A percentile compares a stretch with the other conserved stretches of the same genome.
phyloP scores from a whole-genome alignment of 352 stramenopile species.

The Globisporangium parvum region DNA sequence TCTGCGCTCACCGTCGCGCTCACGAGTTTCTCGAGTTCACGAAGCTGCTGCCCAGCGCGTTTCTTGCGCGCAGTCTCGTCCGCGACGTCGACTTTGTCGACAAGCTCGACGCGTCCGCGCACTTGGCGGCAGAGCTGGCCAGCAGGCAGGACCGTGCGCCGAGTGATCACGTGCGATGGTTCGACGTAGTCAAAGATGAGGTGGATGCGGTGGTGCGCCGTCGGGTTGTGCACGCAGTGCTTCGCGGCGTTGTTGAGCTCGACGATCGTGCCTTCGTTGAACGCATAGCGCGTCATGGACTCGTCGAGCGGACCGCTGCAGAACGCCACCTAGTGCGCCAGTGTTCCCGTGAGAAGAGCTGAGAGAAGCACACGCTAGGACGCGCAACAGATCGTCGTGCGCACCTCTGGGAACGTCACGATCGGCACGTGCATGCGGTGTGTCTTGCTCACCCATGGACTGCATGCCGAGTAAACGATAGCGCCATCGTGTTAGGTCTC shows the following conservation, averaged over 20 bases:
- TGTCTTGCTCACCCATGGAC: slow-evolving; percentile 88
- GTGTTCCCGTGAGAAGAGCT: neutral
- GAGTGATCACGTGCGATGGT: slow-evolving; percentile 13
- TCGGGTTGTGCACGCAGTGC: slow-evolving; percentile 89
- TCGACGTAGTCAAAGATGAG: slow-evolving; percentile 97
- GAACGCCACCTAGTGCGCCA: slow-evolving; percentile 31
- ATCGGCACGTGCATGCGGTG: slow-evolving; percentile 94
- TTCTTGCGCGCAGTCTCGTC: slow-evolving; percentile 18
- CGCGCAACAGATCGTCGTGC: neutral
- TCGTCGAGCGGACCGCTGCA: slow-evolving; percentile 50
- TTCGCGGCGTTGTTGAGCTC: slow-evolving; percentile 98
- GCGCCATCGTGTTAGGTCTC: neutral
- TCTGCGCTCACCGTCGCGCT: slow-evolving; percentile 14
- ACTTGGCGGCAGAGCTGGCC: slow-evolving; percentile 47
- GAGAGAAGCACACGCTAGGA: neutral
- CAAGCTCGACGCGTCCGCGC: slow-evolving; percentile 44
- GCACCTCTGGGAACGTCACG: slow-evolving; percentile 58
- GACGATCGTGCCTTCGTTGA: slow-evolving; percentile 89
- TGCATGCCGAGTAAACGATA: neutral
- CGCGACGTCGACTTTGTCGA: slow-evolving; percentile 20
- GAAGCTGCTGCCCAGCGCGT: slow-evolving; percentile 21
- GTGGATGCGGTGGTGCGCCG: slow-evolving; percentile 85
- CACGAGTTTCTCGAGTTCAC: slow-evolving; percentile 22
- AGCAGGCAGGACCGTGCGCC: slow-evolving; percentile 22
- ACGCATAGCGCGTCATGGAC: slow-evolving; percentile 67